Conservation (phyloP, 495 filamentous ascomycete genomes). For the Xylaria flabelliformis region DNA sequence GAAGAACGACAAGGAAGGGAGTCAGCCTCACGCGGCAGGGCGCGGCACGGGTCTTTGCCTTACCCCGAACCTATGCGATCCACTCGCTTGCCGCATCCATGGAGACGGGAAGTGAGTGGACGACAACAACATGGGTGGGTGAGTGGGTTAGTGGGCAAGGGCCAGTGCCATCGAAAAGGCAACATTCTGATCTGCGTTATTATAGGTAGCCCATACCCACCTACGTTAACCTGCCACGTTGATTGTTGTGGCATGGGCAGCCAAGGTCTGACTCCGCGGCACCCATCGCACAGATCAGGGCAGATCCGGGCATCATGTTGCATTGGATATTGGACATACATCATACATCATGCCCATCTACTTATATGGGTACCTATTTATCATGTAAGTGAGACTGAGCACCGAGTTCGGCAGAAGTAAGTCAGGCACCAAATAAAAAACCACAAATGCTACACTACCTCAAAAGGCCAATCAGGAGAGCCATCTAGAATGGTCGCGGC, state of each 20-base stretch:
- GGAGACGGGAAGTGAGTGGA: constrained; percentile 5
- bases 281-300: not conserved
- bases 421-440: not conserved
- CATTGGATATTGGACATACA: not conserved
- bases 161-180: not conserved
- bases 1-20: not conserved
- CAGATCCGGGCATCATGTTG: not conserved
- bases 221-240: constrained; percentile 2
- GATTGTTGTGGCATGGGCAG: not conserved
- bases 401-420: not conserved
- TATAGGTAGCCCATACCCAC: not conserved
- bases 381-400: not conserved
- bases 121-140: not conserved
- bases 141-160: not conserved
- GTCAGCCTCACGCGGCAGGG: constrained; percentile 19
- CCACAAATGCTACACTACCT: too few relatives aligned
- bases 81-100: constrained; percentile 1
- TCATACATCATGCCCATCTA: not conserved
- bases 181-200: not conserved
- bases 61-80: constrained; percentile 3
- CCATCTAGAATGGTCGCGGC: not conserved
- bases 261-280: not conserved
- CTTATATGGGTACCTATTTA: not conserved
- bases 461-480: not conserved
- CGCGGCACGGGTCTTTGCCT: constrained; percentile 14